These are phyloP conservation scores for Scalesia atractyloides DNA, from an alignment of 129 eudicot genomes.

Conservation along the genomic window DNA sequence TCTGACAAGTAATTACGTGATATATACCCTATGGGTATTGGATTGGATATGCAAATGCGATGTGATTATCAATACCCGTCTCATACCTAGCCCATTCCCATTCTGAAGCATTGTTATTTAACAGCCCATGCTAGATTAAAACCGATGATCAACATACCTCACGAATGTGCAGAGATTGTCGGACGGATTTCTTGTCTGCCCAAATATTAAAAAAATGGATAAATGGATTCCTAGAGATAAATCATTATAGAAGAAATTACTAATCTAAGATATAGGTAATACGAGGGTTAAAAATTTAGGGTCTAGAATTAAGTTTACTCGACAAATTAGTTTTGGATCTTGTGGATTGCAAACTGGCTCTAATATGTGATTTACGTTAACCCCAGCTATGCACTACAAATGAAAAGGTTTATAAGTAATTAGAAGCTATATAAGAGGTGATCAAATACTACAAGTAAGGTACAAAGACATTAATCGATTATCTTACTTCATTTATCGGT, in stretches of 20 bases:
- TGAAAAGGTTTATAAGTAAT: neutral
- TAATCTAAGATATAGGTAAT: neutral
- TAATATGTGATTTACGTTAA: constrained; percentile 24
- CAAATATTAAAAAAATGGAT: constrained; percentile 26
- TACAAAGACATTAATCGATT: neutral
- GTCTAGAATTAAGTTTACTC: constrained; percentile 18
- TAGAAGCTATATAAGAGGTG: neutral
- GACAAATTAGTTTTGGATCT: constrained; percentile 30
- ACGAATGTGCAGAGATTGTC: constrained; percentile 54
- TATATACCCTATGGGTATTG: too few species aligned
- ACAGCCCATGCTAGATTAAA: too few species aligned
- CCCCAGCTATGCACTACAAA: constrained; percentile 26
- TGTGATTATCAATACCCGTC: too few species aligned
- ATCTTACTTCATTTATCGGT: constrained; percentile 26
- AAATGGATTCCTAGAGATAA: constrained; percentile 32
- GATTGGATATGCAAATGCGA: too few species aligned
- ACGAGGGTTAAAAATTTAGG: neutral
- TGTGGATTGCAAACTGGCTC: constrained; percentile 24
- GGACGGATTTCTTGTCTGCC: constrained; percentile 41
- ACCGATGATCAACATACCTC: constrained; percentile 25
- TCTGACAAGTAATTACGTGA: too few species aligned
- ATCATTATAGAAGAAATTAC: neutral
- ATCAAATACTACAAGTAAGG: neutral
- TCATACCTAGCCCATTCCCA: too few species aligned
- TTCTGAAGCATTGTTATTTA: too few species aligned